A percentile compares a stretch with the other conserved stretches of the same genome.
Conservation (phyloP, 1,284 basidiomycete genomes). For the Ustilago shanxiensis region DNA sequence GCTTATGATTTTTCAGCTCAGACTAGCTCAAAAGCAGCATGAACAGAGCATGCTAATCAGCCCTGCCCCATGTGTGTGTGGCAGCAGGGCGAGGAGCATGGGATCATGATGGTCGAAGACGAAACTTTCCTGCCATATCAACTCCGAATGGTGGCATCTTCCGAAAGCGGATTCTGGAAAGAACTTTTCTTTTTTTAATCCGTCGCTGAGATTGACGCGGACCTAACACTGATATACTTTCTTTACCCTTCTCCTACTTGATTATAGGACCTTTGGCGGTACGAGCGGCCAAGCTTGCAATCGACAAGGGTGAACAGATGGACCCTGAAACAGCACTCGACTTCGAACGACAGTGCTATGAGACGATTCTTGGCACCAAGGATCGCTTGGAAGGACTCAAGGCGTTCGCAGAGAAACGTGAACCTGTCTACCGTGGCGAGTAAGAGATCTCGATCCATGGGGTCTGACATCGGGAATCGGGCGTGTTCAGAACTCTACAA, state of each 20-base stretch:
- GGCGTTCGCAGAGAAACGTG: constrained; percentile 90
- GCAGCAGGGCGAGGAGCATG: constrained; percentile 5
- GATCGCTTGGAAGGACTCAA: constrained; percentile 87
- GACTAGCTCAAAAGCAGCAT: not conserved
- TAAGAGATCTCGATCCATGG: too few relatives aligned
- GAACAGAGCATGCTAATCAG: not conserved
- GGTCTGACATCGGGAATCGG: not conserved
- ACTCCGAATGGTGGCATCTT: constrained; percentile 6
- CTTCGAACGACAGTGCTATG: constrained; percentile 88
- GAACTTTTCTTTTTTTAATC: not conserved
- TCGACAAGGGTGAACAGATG: constrained; percentile 82
- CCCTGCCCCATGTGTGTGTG: not conserved
- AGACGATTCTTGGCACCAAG: constrained; percentile 81
- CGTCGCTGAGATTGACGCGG: not conserved
- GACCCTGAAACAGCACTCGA: constrained; percentile 79
- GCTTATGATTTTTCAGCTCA: constrained; percentile 6
- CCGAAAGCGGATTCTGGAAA: constrained; percentile 19
- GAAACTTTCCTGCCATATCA: not conserved
- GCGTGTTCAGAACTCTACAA: constrained; percentile 33
- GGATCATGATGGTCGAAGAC: constrained; percentile 5
- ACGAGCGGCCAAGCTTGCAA: constrained; percentile 87
- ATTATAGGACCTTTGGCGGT: constrained; percentile 84
- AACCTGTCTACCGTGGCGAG: constrained; percentile 85
- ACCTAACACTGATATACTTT: constrained; percentile 22
- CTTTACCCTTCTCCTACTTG: not conserved